Evolutionary conservation across 1,284 basidiomycete genomes (phyloP).

Genomic region (Pisolithus thermaeus): DNA sequence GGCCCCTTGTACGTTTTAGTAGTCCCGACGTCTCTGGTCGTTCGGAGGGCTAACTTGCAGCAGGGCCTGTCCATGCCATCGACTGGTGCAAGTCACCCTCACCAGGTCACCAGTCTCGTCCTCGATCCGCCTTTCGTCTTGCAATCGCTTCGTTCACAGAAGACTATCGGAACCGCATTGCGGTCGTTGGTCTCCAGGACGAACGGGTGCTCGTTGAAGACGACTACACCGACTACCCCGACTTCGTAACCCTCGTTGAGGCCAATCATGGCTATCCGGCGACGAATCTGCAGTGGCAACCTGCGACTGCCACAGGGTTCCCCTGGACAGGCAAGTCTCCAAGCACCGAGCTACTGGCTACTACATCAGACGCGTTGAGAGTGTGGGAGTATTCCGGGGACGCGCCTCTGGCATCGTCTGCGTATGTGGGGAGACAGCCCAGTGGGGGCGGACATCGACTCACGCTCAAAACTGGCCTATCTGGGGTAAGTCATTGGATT

Average conservation of each 20-base stretch:
- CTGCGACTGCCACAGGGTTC: slow-evolving; percentile 54
- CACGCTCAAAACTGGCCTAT: slow-evolving; percentile 63
- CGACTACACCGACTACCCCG: slow-evolving; percentile 72
- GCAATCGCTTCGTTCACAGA: slow-evolving; percentile 77
- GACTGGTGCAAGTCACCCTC: slow-evolving; percentile 82
- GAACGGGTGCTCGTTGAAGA: slow-evolving; percentile 79
- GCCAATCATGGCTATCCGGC: slow-evolving; percentile 80
- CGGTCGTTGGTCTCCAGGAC: slow-evolving; percentile 76
- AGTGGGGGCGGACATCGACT: slow-evolving; percentile 53
- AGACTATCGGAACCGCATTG: slow-evolving; percentile 76
- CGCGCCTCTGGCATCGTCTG: slow-evolving; percentile 47
- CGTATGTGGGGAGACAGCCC: slow-evolving; percentile 67
- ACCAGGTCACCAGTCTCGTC: slow-evolving; percentile 63
- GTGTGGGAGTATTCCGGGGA: slow-evolving; percentile 82
- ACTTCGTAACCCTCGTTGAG: slow-evolving; percentile 78
- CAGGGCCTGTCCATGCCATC: slow-evolving; percentile 78
- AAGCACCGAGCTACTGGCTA: slow-evolving; percentile 77
- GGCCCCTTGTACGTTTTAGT: slow-evolving; percentile 56
- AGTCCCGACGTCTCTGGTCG: neutral
- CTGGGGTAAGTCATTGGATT: slow-evolving; percentile 61
- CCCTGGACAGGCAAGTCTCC: slow-evolving; percentile 60
- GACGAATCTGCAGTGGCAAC: slow-evolving; percentile 81
- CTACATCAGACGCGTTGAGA: slow-evolving; percentile 83
- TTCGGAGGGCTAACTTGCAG: slow-evolving; percentile 9
- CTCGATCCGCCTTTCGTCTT: slow-evolving; percentile 74